Conservation (phyloP, 2,329 filamentous ascomycete genomes). For the Colletotrichum tropicicola region DNA sequence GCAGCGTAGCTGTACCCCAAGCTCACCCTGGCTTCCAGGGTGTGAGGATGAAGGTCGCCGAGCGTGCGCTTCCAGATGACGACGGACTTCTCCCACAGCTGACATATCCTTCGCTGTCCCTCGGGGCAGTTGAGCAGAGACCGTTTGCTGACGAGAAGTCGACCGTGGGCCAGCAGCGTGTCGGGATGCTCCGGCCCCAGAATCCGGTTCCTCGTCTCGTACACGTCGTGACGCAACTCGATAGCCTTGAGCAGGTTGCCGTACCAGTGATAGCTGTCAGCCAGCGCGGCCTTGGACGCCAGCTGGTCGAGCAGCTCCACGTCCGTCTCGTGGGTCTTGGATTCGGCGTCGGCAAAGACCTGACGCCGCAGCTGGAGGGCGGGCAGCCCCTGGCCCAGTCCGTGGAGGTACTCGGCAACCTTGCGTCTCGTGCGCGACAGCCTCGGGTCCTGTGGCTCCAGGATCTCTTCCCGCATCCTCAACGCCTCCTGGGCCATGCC, state of each 20-base stretch:
- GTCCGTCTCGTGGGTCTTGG: not conserved
- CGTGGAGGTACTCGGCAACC: constrained; percentile 2
- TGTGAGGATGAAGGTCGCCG: not conserved
- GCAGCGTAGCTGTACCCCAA: not conserved
- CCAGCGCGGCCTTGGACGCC: not conserved
- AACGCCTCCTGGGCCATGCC: not conserved
- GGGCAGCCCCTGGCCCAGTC: not conserved
- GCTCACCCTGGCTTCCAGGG: not conserved
- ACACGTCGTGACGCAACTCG: not conserved
- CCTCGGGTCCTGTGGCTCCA: not conserved
- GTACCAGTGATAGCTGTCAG: not conserved
- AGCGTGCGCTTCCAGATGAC: not conserved
- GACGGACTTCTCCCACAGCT: not conserved
- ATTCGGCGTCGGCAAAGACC: not conserved
- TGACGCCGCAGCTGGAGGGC: not conserved
- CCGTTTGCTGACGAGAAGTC: not conserved
- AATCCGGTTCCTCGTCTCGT: not conserved
- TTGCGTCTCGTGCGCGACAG: not conserved
- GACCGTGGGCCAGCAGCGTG: not conserved
- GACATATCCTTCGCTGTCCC: not conserved
- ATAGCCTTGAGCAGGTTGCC: not conserved
- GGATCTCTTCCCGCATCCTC: not conserved
- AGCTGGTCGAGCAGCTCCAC: not conserved
- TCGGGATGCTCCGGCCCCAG: not conserved
- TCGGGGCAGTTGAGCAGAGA: not conserved